phyloP scores from a whole-genome alignment of 2,329 filamentous ascomycete species.

The Hypoxylon sp. region DNA sequence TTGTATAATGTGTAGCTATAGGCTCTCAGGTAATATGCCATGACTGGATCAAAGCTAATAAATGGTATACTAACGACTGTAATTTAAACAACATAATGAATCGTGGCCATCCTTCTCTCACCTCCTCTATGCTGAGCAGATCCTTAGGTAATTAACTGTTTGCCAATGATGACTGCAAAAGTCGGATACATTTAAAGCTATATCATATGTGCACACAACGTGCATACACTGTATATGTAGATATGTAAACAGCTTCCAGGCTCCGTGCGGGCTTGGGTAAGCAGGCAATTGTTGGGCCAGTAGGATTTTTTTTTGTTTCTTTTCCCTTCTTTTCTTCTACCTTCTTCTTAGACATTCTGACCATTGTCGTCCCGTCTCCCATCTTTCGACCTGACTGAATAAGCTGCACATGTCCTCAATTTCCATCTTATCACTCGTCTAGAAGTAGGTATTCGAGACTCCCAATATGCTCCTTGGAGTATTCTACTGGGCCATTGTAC shows the following conservation, averaged over 20 bases:
- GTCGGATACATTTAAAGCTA: neutral
- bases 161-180: neutral
- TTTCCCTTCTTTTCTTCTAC: too few species aligned
- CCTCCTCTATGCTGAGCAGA: neutral
- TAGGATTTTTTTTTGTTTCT: neutral
- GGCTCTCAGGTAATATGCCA: too few species aligned
- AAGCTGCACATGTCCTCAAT: neutral
- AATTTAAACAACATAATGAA: neutral
- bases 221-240: conserved; percentile 21
- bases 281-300: conserved; percentile 5
- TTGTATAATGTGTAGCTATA: too few species aligned
- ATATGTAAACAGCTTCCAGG: conserved; percentile 5
- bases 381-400: conserved; percentile 15
- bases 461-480: neutral
- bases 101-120: neutral
- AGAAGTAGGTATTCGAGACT: conserved; percentile 11
- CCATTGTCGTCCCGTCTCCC: conserved; percentile 14
- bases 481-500: conserved; percentile 13
- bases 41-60: too few species aligned
- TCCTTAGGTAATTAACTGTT: neutral
- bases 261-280: conserved; percentile 21
- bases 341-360: conserved; percentile 24
- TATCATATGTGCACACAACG: conserved; percentile 8
- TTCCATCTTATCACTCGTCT: conserved; percentile 13
- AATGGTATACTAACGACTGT: neutral